Base-by-base conservation (phyloP, 2,329 filamentous ascomycete genomes). In the Metarhizium anisopliae region DNA sequence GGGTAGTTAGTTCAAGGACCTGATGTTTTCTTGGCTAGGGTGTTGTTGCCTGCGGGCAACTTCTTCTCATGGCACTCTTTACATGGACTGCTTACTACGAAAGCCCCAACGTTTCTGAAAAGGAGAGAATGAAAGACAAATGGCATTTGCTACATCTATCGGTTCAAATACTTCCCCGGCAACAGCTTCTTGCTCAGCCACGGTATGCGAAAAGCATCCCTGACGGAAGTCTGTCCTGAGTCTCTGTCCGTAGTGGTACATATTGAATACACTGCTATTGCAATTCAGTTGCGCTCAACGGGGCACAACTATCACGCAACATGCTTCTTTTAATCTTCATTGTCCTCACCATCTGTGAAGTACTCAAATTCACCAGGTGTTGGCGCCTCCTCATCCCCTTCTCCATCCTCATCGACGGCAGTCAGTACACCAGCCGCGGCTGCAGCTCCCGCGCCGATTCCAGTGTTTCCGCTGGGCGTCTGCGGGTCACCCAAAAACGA, bases 351-450 rank as follows among this genome's bases (percentile, higher is more conserved):
- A 54, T 90, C 87, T 5, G 85, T 85, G 63, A 86, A 84, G 69
- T 94, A 92, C 58, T 93, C 87, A 71, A 94, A 94, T 53, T 89
- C 85, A 11, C 75, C 73, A 5, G 89, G 90, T 6, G 83, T 69
- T 42, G 79, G 74, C 2, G 89, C 89, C 67, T 93, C 89, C 63
- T 87, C 85, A 13, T 82, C 85, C 38, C 79, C 85, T 59, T 90
- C 87, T 10, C 79, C 83, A 64, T 93, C 89, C 70, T 97, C 93
- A 64, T 96, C 92, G 4, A 95, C 84, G 6, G 91, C 87, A 4
- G 88, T 96, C 62, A 96, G 74, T 2, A 95, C 89, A 55, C 86
- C 89, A 0, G 88, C 90, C 0, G 87, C 87, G 0, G 87, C 86
- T 0, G 84, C 85, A 18, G 88, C 85, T 53, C 87, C 83, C 13